Evolutionary conservation across 1,284 basidiomycete genomes (phyloP).

Genomic region (Puccinia brachypodii): DNA sequence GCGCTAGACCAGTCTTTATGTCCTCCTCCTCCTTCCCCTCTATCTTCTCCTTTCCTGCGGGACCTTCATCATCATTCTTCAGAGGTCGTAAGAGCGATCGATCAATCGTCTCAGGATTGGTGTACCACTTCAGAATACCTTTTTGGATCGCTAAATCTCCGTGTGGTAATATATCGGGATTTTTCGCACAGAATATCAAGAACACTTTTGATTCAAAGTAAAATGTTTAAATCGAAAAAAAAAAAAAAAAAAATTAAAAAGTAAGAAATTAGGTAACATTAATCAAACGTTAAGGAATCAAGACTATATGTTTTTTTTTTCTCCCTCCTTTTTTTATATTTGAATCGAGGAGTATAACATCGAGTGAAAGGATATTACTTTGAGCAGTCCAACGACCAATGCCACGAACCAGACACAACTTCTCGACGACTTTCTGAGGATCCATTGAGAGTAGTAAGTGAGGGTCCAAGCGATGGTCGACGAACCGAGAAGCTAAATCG

Average conservation of each 20-base stretch:
- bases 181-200: slow-evolving; percentile 77
- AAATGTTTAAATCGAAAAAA: slow-evolving; percentile 62
- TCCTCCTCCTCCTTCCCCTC: background rate
- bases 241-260: slow-evolving; percentile 50
- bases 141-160: slow-evolving; percentile 80
- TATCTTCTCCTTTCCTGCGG: background rate
- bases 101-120: slow-evolving; percentile 67
- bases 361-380: background rate
- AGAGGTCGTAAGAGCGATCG: slow-evolving; percentile 56
- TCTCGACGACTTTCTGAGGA: slow-evolving; percentile 68
- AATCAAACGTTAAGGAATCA: slow-evolving; percentile 8
- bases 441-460: slow-evolving; percentile 68
- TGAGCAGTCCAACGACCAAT: slow-evolving; percentile 63
- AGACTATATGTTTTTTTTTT: background rate
- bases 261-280: slow-evolving; percentile 48
- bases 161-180: slow-evolving; percentile 69
- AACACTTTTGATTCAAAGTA: too few species aligned
- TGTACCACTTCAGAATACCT: slow-evolving; percentile 70
- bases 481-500: slow-evolving; percentile 73
- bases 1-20: background rate
- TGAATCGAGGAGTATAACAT: too few species aligned
- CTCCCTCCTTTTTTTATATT: too few species aligned
- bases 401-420: slow-evolving; percentile 75
- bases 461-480: slow-evolving; percentile 72
- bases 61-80: slow-evolving; percentile 54